Evolutionary conservation across 306 rosid genomes (phyloP).

Genomic region (Lupinus albus): DNA sequence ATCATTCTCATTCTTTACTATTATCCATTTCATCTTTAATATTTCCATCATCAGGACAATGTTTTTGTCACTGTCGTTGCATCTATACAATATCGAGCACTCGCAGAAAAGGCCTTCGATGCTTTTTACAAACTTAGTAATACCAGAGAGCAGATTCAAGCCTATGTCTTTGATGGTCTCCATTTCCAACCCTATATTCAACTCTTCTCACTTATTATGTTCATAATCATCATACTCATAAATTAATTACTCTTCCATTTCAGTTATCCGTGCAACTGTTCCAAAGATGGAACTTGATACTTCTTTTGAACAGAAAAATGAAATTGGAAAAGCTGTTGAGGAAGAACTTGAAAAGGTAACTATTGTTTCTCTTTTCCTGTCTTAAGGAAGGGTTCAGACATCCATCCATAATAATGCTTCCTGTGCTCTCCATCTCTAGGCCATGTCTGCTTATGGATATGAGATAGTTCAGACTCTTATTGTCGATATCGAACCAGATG

Average conservation of each 20-base stretch:
- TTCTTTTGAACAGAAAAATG: constrained; percentile 87
- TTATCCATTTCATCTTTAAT: no score
- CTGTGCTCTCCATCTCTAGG: constrained; percentile 49
- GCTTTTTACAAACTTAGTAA: constrained; percentile 90
- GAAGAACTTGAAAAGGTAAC: constrained; percentile 82
- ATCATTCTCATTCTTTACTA: no score
- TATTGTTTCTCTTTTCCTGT: neutral
- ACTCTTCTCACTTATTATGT: no score
- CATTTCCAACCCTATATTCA: neutral
- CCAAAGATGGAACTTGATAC: constrained; percentile 84
- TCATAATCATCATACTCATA: no score
- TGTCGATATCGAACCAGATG: constrained; percentile 95
- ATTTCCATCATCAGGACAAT: constrained; percentile 79
- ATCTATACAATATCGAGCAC: constrained; percentile 85
- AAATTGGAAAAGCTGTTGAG: constrained; percentile 88
- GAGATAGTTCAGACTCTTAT: constrained; percentile 96
- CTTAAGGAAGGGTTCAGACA: neutral
- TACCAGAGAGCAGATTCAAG: constrained; percentile 84
- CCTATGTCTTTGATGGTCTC: constrained; percentile 91
- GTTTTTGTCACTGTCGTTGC: constrained; percentile 94
- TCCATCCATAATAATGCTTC: constrained; percentile 17
- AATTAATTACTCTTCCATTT: constrained; percentile 27
- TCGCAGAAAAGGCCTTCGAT: constrained; percentile 74
- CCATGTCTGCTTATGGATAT: constrained; percentile 91
- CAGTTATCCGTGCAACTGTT: constrained; percentile 84